Evolutionary conservation across 192 early-diverging fungal genomes (phyloP), one percentile per base, ranked within the genome.

Genomic region (Backusella tarrabulga): DNA sequence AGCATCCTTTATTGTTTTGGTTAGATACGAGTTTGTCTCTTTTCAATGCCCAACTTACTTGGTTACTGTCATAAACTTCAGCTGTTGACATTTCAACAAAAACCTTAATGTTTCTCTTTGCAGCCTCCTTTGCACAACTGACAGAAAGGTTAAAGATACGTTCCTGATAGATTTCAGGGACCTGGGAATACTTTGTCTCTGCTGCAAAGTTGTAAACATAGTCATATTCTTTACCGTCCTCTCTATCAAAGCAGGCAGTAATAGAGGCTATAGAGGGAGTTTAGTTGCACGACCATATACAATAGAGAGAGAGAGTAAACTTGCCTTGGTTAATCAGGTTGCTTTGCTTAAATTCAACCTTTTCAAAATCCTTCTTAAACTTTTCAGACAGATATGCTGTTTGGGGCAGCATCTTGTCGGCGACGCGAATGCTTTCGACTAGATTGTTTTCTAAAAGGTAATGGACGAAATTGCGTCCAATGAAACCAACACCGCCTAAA

Each of bases 141-240:
- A 91, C 85, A 9, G 94, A 90, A 11, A 98, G 80, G 68, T 88
- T 86, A 68, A 83, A 88, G 34, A 95, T 90, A 19, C 93, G 90
- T 68, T 97, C 94, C 56, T 96, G 89, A 77, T 97, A 97, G 32
- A 97, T 84, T 73, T 91, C 91, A 17, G 92, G 87, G 0, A 91
- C 83, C 79, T 95, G 96, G 0, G 94, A 94, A 85, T 97, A 98
- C 79, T 97, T 97, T 68, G 91, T 94, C 81, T 98, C 97, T 21
- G 91, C 91, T n/a, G 96, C 97, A 79, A 95, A 88, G 84, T 99
- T 97, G 85, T 98, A 90, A 14, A 99, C 97, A 79, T 93, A 95
- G 85, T 99, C 97, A 85, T 92, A 99, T 40, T 85, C 77, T 2
- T 79, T 79, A 5, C 88, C 91, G 76, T 95, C 91, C 34, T 89